Evolutionary conservation across 2,329 filamentous ascomycete species (phyloP).

Genomic region (Epichloe sibirici): DNA sequence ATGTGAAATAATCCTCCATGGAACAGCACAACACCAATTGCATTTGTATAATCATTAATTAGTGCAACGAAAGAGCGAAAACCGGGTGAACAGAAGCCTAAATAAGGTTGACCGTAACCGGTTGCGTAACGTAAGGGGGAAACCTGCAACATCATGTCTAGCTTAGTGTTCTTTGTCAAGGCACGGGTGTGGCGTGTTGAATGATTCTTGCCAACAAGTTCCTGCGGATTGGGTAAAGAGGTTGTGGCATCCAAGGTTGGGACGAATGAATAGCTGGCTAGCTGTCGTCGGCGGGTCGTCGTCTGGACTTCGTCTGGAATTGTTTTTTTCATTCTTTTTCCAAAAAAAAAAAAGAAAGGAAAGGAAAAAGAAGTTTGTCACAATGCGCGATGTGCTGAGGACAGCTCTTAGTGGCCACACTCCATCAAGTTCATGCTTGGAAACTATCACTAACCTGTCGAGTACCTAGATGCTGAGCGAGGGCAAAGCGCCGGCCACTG

Average conservation of each 20-base stretch:
- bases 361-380: background rate
- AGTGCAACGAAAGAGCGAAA: background rate
- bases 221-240: background rate
- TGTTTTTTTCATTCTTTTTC: too few species aligned
- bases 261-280: background rate
- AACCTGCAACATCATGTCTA: slow-evolving; percentile 8
- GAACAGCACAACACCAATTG: background rate
- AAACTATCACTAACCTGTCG: slow-evolving; percentile 23
- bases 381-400: slow-evolving; percentile 1
- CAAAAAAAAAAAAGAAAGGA: too few species aligned
- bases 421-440: slow-evolving; percentile 1
- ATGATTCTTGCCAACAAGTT: background rate
- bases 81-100: slow-evolving; percentile 3
- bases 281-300: background rate
- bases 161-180: slow-evolving; percentile 8
- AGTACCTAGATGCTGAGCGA: slow-evolving; percentile 35
- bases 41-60: slow-evolving; percentile 2
- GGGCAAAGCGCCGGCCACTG: slow-evolving; percentile 28
- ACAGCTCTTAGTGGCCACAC: background rate
- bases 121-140: background rate
- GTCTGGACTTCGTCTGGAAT: background rate
- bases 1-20: background rate
- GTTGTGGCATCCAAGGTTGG: background rate
- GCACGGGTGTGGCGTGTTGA: slow-evolving; percentile 1
- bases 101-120: slow-evolving; percentile 2